Evolutionary conservation across 192 early-diverging fungal genomes (phyloP).

Genomic region (Chytriomyces sp.): DNA sequence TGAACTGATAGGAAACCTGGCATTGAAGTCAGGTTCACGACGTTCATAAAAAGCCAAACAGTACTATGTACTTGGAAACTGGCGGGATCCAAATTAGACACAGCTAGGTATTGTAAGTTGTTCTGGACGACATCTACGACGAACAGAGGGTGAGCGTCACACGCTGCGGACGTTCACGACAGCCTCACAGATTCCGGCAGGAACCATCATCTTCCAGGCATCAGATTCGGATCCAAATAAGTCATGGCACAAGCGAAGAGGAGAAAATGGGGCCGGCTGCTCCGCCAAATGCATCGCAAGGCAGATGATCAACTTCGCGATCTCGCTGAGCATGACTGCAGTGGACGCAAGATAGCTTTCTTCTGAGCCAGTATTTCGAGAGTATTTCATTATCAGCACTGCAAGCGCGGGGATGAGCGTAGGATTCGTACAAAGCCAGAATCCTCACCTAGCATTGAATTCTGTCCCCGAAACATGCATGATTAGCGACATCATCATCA

Average conservation of each 20-base stretch:
- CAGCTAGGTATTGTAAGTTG: constrained; percentile 92
- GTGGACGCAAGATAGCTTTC: constrained; percentile 82
- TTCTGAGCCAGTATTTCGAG: constrained; percentile 55
- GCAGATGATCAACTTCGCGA: constrained; percentile 74
- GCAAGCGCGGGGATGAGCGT: background rate
- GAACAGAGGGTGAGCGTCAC: background rate
- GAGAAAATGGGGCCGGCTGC: background rate
- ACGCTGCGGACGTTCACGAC: background rate
- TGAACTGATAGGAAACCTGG: constrained; percentile 92
- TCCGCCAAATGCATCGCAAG: constrained; percentile 35
- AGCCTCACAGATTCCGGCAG: constrained; percentile 62
- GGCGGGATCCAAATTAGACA: constrained; percentile 84
- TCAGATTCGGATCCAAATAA: constrained; percentile 59
- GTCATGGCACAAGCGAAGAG: constrained; percentile 26
- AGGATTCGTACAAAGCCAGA: background rate
- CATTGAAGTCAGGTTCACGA: too few relatives aligned
- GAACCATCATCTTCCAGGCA: constrained; percentile 83
- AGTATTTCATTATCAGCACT: constrained; percentile 90
- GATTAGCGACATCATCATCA: too few relatives aligned
- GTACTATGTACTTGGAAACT: constrained; percentile 76
- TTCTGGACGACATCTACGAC: constrained; percentile 86
- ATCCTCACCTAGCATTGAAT: constrained; percentile 34
- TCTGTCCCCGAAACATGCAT: too few relatives aligned
- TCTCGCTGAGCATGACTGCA: constrained; percentile 87
- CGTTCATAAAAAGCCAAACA: too few relatives aligned